Percentiles rank a stretch among this genome's conserved stretches.
Conservation (phyloP, 2,329 filamentous ascomycete species). For the Aspergillus arachidicola region DNA sequence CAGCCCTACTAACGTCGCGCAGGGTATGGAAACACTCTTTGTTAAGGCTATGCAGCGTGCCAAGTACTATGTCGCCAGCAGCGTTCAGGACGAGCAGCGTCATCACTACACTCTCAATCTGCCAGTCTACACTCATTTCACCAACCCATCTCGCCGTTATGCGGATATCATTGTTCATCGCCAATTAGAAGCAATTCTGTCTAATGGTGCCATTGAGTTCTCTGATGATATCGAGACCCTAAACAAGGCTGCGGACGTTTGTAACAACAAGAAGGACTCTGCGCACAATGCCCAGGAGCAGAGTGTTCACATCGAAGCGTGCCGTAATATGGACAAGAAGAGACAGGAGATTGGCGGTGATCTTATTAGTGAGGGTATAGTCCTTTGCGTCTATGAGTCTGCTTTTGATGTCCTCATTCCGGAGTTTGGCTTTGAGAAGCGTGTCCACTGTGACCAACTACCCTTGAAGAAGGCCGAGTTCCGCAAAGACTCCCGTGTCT, state of each 20-base stretch:
- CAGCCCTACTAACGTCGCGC: neutral
- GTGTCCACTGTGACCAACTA: slow-evolving; percentile 96
- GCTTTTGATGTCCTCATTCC: slow-evolving; percentile 98
- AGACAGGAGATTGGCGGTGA: slow-evolving; percentile 85
- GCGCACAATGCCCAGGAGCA: slow-evolving; percentile 97
- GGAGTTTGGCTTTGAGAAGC: slow-evolving; percentile 98
- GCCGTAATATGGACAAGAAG: slow-evolving; percentile 91
- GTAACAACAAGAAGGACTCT: slow-evolving; percentile 99
- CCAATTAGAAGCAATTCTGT: slow-evolving; percentile 85
- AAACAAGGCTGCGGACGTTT: slow-evolving; percentile 89
- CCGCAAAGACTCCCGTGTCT: slow-evolving; percentile 88
- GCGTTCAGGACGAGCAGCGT: slow-evolving; percentile 73
- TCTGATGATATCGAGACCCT: slow-evolving; percentile 85
- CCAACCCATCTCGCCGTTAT: slow-evolving; percentile 90
- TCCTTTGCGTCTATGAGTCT: slow-evolving; percentile 96
- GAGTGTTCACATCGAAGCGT: slow-evolving; percentile 97
- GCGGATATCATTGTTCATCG: slow-evolving; percentile 94
- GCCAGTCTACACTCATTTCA: slow-evolving; percentile 96
- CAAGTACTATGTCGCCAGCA: slow-evolving; percentile 89
- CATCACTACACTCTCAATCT: slow-evolving; percentile 91
- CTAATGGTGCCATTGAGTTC: slow-evolving; percentile 80
- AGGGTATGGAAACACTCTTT: slow-evolving; percentile 92
- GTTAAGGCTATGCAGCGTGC: slow-evolving; percentile 95
- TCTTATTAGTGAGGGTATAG: slow-evolving; percentile 91
- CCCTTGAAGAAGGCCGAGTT: slow-evolving; percentile 99